phyloP scores from a whole-genome alignment of 371 early-diverging fungal genomes.

The Actinomortierella wolfii region DNA sequence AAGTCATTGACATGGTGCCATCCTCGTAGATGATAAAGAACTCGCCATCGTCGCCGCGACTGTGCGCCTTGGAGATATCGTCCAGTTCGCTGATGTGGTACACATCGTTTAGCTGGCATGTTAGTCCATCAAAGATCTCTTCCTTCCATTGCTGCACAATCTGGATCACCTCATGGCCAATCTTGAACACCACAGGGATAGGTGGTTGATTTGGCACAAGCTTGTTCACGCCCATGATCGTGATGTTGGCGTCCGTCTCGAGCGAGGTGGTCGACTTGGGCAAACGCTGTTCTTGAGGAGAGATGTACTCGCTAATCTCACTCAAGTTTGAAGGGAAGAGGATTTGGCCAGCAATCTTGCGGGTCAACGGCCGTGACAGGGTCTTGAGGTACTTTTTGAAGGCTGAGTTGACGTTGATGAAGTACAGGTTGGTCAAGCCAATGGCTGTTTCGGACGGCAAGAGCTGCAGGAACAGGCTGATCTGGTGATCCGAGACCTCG shows the following conservation, averaged over 20 bases:
- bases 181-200: slow-evolving; percentile 81
- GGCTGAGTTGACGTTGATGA: slow-evolving; percentile 83
- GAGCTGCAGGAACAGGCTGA: slow-evolving; percentile 74
- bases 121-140: slow-evolving; percentile 72
- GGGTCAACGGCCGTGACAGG: slow-evolving; percentile 59
- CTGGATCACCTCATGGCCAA: slow-evolving; percentile 83
- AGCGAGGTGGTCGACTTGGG: slow-evolving; percentile 78
- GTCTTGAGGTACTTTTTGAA: slow-evolving; percentile 76
- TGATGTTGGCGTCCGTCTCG: slow-evolving; percentile 70
- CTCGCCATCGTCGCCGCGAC: slow-evolving; percentile 69
- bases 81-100: slow-evolving; percentile 86
- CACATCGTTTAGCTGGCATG: slow-evolving; percentile 83
- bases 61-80: slow-evolving; percentile 66
- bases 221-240: slow-evolving; percentile 69
- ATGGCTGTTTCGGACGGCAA: slow-evolving; percentile 66
- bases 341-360: slow-evolving; percentile 64
- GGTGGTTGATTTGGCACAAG: slow-evolving; percentile 65
- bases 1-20: slow-evolving; percentile 67
- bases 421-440: slow-evolving; percentile 59
- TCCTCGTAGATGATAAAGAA: slow-evolving; percentile 81
- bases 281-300: slow-evolving; percentile 71
- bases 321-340: slow-evolving; percentile 68
- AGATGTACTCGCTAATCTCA: slow-evolving; percentile 75
- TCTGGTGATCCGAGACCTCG: slow-evolving; percentile 80
- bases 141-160: slow-evolving; percentile 70